Percentiles rank a stretch among this genome's conserved stretches.
phyloP scores from a whole-genome alignment of 805 yeast species.

The Kuraishia molischiana region DNA sequence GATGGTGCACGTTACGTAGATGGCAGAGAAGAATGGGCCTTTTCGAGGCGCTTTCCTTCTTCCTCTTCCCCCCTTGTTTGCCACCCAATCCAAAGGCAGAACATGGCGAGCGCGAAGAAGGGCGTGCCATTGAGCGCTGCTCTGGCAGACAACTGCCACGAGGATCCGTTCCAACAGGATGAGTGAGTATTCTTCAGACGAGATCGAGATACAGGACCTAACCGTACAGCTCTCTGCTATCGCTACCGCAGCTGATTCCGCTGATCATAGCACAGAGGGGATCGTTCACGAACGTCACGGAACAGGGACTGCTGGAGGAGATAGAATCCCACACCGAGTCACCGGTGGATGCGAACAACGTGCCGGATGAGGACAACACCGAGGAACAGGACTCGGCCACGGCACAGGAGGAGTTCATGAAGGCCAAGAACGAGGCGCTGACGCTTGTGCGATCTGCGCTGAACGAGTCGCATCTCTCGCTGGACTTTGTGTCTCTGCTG shows the following conservation, averaged over 20 bases:
- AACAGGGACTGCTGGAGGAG: constrained; percentile 39
- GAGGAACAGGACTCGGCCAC: constrained; percentile 12
- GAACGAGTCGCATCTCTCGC: constrained; percentile 80
- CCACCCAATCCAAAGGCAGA: no score
- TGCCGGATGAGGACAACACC: constrained; percentile 1
- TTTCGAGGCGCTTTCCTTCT: no score
- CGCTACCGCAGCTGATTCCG: constrained; percentile 48
- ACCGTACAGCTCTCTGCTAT: constrained; percentile 13
- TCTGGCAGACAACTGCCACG: constrained; percentile 6
- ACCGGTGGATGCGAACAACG: neutral
- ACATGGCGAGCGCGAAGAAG: no score
- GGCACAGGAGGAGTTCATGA: constrained; percentile 29
- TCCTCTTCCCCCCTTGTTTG: no score
- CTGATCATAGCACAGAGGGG: constrained; percentile 49
- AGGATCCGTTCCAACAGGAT: constrained; percentile 7
- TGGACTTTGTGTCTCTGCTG: constrained; percentile 80
- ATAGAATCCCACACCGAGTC: constrained; percentile 20
- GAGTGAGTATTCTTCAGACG: constrained; percentile 5
- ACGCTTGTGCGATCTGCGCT: constrained; percentile 53
- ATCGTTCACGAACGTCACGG: constrained; percentile 49
- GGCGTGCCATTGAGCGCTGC: constrained; percentile 1
- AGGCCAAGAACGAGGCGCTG: constrained; percentile 43
- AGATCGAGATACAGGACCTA: neutral
- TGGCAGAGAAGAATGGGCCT: no score
- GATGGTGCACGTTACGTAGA: no score